Evolutionary conservation across 371 early-diverging fungal genomes (phyloP).

Genomic region (Rhizomucor pusillus): DNA sequence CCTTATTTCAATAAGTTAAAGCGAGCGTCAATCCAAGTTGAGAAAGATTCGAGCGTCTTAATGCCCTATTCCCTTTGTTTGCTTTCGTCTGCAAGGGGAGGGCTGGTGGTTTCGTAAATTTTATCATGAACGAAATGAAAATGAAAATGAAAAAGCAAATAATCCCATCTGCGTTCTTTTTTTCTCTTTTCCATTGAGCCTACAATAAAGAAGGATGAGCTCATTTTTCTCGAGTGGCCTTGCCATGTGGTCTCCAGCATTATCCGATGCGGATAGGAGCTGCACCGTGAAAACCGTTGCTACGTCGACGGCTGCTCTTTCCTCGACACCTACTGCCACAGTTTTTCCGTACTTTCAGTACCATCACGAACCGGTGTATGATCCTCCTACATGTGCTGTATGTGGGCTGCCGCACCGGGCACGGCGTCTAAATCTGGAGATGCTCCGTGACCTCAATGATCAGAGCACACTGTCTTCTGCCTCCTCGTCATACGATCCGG

Average conservation of each 20-base stretch:
- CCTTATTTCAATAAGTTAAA: conserved; percentile 24
- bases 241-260: conserved; percentile 13
- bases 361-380: conserved; percentile 7
- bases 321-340: background rate
- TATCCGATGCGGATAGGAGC: background rate
- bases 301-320: background rate
- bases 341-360: background rate
- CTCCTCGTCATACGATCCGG: no score
- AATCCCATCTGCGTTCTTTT: background rate
- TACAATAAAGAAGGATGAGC: background rate
- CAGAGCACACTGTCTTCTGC: conserved; percentile 4
- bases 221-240: conserved; percentile 9
- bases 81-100: conserved; percentile 5
- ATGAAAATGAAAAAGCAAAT: conserved; percentile 3
- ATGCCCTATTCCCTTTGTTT: conserved; percentile 14
- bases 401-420: conserved; percentile 13
- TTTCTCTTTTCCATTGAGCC: background rate
- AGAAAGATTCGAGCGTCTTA: conserved; percentile 16
- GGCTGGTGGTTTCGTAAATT: conserved; percentile 20
- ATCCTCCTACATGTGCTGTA: conserved; percentile 7
- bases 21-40: conserved; percentile 18
- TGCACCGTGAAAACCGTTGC: background rate
- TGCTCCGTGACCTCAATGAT: conserved; percentile 5
- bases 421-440: background rate
- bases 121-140: background rate